Conservation (phyloP, 2,329 filamentous ascomycete species). For the Diplocarpon mali region DNA sequence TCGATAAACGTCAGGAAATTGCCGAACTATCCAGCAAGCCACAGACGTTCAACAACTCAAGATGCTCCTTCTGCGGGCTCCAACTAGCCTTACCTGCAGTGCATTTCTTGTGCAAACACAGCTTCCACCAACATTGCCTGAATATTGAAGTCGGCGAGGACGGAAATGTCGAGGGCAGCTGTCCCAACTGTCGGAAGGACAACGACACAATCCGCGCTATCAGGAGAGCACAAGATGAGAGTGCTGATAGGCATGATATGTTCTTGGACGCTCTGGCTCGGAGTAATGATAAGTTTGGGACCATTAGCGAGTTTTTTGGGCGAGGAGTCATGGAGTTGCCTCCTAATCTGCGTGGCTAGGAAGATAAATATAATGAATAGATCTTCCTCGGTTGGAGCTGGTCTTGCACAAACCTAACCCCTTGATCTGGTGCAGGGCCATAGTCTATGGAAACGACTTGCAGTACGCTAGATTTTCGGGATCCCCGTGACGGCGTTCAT, state of each 20-base stretch:
- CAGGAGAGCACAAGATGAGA: constrained; percentile 74
- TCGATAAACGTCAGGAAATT: constrained; percentile 68
- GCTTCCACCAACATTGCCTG: constrained; percentile 86
- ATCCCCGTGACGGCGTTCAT: no score
- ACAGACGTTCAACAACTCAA: constrained; percentile 78
- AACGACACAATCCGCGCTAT: constrained; percentile 87
- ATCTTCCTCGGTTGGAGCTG: no score
- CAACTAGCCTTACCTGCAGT: constrained; percentile 79
- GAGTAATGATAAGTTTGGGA: constrained; percentile 77
- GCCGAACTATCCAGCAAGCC: constrained; percentile 68
- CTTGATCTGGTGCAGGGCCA: no score
- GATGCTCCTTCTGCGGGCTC: constrained; percentile 67
- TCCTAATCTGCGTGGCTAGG: neutral
- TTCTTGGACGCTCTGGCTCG: constrained; percentile 71
- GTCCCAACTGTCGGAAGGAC: constrained; percentile 71
- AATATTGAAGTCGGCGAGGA: constrained; percentile 38
- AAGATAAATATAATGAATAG: no score
- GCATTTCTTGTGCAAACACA: constrained; percentile 95
- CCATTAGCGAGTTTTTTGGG: constrained; percentile 89
- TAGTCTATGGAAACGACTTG: no score
- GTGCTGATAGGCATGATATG: constrained; percentile 75
- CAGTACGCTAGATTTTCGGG: no score
- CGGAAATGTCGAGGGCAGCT: constrained; percentile 59
- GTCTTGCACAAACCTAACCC: no score
- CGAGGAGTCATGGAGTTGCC: constrained; percentile 69